Base-by-base conservation (phyloP, 257 asterid genomes). In the Solanum chaucha region DNA sequence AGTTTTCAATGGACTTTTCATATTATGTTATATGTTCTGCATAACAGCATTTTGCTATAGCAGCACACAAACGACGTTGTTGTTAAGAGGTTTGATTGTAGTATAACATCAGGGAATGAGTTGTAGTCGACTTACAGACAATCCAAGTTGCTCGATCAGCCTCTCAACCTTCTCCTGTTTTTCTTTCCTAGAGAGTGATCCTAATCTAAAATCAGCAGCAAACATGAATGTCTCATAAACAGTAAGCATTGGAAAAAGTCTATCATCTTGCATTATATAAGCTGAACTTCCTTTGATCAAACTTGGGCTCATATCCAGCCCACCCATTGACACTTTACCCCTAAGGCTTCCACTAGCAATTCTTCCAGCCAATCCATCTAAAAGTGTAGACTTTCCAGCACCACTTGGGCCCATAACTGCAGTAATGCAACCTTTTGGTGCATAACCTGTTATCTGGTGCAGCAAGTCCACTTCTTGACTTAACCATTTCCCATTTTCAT, bases 381-480 rank as follows among this genome's bases (percentile, higher is more conserved):
- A 89, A 73, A 95, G 91, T 1, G 98, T 95, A 7, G 98, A 95
- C 59, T 95, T 95, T 1, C 98, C 98, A 34, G 98, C 98, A 10
- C 98, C 98, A 85, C 98, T 95, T 2, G 98, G 98, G 44, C 98
- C 98, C 98, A 95, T 95, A 1, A 95, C 98, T 1, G 98, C 98
- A 0, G 98, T 95, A 58, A 95, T 89, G 88, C 92, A 91, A 67
- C 98, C 98, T 84, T 92, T 95, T 3, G 97, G 95, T 10, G 98
- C 98, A 72, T 93, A 93, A 8, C 98, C 98, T 2, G 96, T 95
- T 78, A 95, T 90, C 5, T 89, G 90, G 7, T 93, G 97, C 85
- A 95, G 72, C 86, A 95, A 89, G 46, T 95, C 96, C 11, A 86
- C 95, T 86, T 93, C 96, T 55, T 90, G 92, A 64, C 89, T 94